Evolutionary conservation across 1,284 basidiomycete species (phyloP), one percentile per base, ranked within the genome.

Genomic region (Tausonia pullulans): DNA sequence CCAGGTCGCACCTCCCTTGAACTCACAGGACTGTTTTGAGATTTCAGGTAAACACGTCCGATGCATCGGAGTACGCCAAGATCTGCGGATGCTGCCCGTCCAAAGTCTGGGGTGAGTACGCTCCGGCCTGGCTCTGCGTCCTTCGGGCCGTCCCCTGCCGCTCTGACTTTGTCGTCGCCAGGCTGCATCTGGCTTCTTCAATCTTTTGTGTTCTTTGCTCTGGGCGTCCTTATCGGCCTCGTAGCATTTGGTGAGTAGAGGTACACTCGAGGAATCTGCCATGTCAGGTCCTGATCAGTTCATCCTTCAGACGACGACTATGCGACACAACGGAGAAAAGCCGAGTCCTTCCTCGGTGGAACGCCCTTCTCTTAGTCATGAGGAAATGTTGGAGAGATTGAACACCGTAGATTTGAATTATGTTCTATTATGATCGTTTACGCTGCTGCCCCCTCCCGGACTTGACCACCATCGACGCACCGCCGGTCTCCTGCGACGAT

Each of bases 151-250:
- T 68, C 39, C 51, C 57, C 62, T 10, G 64, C 39, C 58, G 44
- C 50, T 13, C 44, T 58, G 39, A 55, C 45, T 4, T 49, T 39
- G 13, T 61, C 62, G 16, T 16, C 60, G 3, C 43, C 60, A 90
- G 90, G 91, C 60, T 84, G 92, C 63, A 81, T 97, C 66, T 98
- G 94, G 94, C 82, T 95, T 46, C 74, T 97, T 68, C 78, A 86
- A 56, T 87, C 92, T 0, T 81, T 88, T 65, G 72, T 82, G 13
- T 97, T 91, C 79, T 95, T 98, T 72, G 87, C 81, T 0, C 79
- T 81, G 0, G 92, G 90, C 1, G 79, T 97, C 65, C 76, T 97
- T 43, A 84, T 94, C 41, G 92, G 92, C 3, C 76, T 94, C 10
- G 84, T 82, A n/a, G 85, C 82, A 0, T 95, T 95, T 83, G 92